These are phyloP conservation scores for Lagenidium giganteum DNA, from an alignment of 352 stramenopile genomes.

Conservation along the genomic window DNA sequence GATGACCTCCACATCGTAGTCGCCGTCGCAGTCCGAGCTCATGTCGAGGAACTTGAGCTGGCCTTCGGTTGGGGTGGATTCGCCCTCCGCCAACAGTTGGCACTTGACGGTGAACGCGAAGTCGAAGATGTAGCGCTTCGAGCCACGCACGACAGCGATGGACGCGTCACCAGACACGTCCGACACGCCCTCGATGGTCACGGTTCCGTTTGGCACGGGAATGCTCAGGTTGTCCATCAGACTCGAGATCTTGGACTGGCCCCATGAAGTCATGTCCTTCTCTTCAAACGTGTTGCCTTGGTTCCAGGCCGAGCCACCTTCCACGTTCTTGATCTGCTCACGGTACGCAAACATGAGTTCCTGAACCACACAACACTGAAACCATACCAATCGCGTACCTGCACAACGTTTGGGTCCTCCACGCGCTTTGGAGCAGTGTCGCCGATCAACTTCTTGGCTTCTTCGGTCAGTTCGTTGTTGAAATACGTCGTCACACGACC, in stretches of 20 bases:
- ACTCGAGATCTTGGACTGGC: constrained; percentile 65
- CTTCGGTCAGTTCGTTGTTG: constrained; percentile 97
- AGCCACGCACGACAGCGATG: constrained; percentile 88
- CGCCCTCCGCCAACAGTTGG: constrained; percentile 20
- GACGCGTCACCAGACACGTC: constrained; percentile 91
- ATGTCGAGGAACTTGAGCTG: constrained; percentile 79
- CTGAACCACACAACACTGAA: not conserved
- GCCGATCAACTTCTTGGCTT: constrained; percentile 96
- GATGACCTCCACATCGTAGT: constrained; percentile 68
- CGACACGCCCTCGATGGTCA: constrained; percentile 62
- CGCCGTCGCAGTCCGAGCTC: constrained; percentile 68
- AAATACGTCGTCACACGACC: constrained; percentile 99
- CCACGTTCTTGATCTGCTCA: constrained; percentile 69
- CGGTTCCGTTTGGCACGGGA: constrained; percentile 34
- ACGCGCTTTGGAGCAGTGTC: constrained; percentile 92
- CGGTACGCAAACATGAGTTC: not conserved
- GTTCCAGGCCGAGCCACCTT: constrained; percentile 91
- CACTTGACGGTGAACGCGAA: constrained; percentile 57
- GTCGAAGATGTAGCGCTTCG: constrained; percentile 92
- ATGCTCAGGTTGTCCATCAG: constrained; percentile 40
- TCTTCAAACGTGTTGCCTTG: constrained; percentile 93
- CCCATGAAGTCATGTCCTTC: constrained; percentile 88
- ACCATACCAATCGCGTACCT: constrained; percentile 15
- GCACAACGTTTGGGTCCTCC: constrained; percentile 55
- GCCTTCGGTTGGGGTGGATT: constrained; percentile 23